Evolutionary conservation across 2,329 filamentous ascomycete genomes (phyloP), one percentile per base, ranked within the genome.

Genomic region (Epichloe gansuensis): DNA sequence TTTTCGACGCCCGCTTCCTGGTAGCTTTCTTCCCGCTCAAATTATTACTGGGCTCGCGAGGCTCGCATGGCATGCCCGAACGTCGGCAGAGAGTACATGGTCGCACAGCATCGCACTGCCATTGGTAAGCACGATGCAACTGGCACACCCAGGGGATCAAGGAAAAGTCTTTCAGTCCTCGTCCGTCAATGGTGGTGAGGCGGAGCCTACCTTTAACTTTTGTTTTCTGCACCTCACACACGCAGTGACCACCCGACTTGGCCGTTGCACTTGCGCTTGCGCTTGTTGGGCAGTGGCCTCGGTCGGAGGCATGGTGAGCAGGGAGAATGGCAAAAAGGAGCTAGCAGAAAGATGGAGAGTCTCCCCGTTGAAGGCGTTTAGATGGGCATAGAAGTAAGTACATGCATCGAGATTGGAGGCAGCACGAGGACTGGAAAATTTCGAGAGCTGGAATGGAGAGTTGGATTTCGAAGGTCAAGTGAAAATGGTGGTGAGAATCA

Each of bases 191-290:
- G 5, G 21, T 23, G 21, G 4, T 27, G 12, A 23, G 13, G 41
- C 41, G 41, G 41, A 43, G n/a, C 47, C 23, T 47, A 47, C 50
- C 43, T 51, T 51, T 13, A 51, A 25, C 44, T 51, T 51, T 35
- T 51, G 50, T 45, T 47, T 51, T 17, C 50, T 46, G 15, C 50
- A 51, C 41, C 50, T 47, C 11, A 51, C 50, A 41, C 50, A 51
- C 9, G 50, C 50, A 17, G 42, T 45, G 9, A 42, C 42, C 8
- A 51, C 50, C 41, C 50, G 50, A 17, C 21, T 39, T 42, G 35
- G 43, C 40, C 25, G 43, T 34, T 27, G 13, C 31, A 17, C 44
- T 21, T 51, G 35, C 31, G 31, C 31, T 31, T 31, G 9, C 31
- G 31, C 31, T 31, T 31, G 9, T 31, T 31, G 31, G 36, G 21